Percentiles rank a stretch among this genome's conserved stretches.
Evolutionary conservation across 768 basidiomycete genomes (phyloP).

Genomic region (Thelephora aurantiotincta): DNA sequence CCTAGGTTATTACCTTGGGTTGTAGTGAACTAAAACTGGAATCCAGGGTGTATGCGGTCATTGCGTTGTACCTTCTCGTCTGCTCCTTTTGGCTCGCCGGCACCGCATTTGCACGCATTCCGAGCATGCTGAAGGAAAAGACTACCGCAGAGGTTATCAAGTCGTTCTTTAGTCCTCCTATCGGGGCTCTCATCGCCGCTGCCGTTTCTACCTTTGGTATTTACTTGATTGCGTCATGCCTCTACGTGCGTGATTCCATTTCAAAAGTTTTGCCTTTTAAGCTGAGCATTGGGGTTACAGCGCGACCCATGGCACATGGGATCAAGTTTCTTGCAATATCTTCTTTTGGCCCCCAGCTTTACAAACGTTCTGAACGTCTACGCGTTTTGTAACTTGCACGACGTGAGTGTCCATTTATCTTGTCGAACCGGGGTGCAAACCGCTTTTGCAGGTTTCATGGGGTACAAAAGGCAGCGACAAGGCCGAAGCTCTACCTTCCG

Average conservation of each 20-base stretch:
- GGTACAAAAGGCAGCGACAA: conserved; percentile 94
- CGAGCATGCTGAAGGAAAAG: conserved; percentile 32
- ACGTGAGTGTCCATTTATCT: conserved; percentile 29
- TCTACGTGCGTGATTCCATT: conserved; percentile 47
- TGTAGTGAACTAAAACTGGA: conserved; percentile 3
- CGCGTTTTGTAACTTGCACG: conserved; percentile 94
- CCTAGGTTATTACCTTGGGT: conserved; percentile 2
- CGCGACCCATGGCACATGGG: conserved; percentile 98
- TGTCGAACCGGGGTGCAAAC: not conserved
- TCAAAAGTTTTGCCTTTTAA: not conserved
- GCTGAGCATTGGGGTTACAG: conserved; percentile 22
- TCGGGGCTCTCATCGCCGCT: conserved; percentile 74
- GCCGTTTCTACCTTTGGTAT: conserved; percentile 86
- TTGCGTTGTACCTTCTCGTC: conserved; percentile 72
- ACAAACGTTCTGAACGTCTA: conserved; percentile 94
- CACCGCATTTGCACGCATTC: conserved; percentile 57
- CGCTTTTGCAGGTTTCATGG: conserved; percentile 59
- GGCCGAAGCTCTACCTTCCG: conserved; percentile 80
- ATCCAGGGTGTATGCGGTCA: conserved; percentile 68
- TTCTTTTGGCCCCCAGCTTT: conserved; percentile 84
- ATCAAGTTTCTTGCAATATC: conserved; percentile 84
- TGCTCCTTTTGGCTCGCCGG: conserved; percentile 80
- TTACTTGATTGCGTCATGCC: conserved; percentile 71
- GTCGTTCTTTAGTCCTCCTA: conserved; percentile 59
- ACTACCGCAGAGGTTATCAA: conserved; percentile 33